Base-by-base conservation (phyloP, 164 flowering plant species). In the Kalanchoe fedtschenkoi region DNA sequence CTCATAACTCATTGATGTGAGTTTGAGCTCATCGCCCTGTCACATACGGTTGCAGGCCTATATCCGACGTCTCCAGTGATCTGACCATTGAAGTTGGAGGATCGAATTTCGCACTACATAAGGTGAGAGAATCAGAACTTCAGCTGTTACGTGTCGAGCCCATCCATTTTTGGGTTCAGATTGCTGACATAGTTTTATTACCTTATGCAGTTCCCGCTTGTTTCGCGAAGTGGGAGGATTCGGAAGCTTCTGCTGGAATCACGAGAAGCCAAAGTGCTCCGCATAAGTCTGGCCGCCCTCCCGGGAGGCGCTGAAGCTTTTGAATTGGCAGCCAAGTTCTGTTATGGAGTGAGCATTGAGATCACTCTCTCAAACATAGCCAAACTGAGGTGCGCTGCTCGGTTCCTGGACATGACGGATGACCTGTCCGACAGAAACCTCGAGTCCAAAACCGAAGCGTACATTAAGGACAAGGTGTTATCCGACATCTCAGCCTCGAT, bases 61-160 rank as follows among this genome's bases (percentile, higher is more conserved):
- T 87, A 67, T 90, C 97, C 33, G 97, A 93, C 74, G 96, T 88
- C 63, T 87, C 99, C 5, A 88, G 97, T 72, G 99, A 93, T 75
- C 88, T 93, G 56, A 85, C 81, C 0, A 67, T 93, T 43, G 95
- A 93, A 67, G 85, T 93, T 3, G 96, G 91, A 68, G 68, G 74
- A 55, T 66, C 88, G 60, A 83, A 73, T 70, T 87, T 90, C 68
- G 77, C 92, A n/a, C 89, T 90, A 67, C 99, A 93, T 77, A 93
- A 91, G 87, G 99, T 90, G 70, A 63, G 34, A 21, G 21, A 28
- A 64, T 15, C n/a, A 6, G 34, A 38, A n/a, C 24, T n/a, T n/a
- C n/a, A n/a, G n/a, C n/a, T n/a, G n/a, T n/a, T n/a, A n/a, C n/a
- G n/a, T n/a, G n/a, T n/a, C n/a, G 14, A 34, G 13, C 16, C 42